Evolutionary conservation across 306 rosid genomes (phyloP), one percentile per base, ranked within the genome.

Genomic region (Oxytropis ochrocephala): DNA sequence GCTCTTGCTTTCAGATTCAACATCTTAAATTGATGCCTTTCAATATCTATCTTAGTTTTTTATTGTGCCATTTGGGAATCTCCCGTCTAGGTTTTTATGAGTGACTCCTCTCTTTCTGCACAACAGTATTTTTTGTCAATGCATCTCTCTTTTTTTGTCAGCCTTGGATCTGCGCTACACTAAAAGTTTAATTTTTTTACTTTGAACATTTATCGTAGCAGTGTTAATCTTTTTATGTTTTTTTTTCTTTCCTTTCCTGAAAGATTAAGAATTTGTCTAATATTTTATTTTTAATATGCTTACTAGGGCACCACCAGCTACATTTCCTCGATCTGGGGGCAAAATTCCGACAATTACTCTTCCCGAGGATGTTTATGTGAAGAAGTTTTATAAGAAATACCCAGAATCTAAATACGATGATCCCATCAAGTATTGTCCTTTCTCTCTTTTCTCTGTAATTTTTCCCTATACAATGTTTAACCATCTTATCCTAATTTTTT

Each of bases 341-440:
- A 84, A 86, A 80, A 81, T 94, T 21, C 79, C 77, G 75, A 72
- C 74, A 48, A 94, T 94, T 79, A 83, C 71, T 60, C 89, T 94
- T 58, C 99, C 96, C 6, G 97, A 94, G 84, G 99, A 91, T 75
- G 80, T 70, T 33, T 91, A 85, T 75, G 72, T 91, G 47, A 88
- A 87, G 16, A 88, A 75, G 52, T 94, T 91, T 79, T 87, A 85
- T 62, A 65, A 81, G 50, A 94, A 80, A 75, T 75, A 87, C 74
- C 99, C 96, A 0, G 96, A 94, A 13, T 89, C 97, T 8, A 82
- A 79, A 73, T 74, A 70, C 73, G 80, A 90, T 36, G 95, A 91
- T 11, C 67, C 96, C 75, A 84, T 88, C 83, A 87, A 79, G 98
- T 94, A 87, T 64, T 33, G 12, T 39, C 33, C 54, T 71, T 33